Evolutionary conservation across 495 filamentous ascomycete species (phyloP), one percentile per base, ranked within the genome.

Genomic region (Penicillium samsonianum): DNA sequence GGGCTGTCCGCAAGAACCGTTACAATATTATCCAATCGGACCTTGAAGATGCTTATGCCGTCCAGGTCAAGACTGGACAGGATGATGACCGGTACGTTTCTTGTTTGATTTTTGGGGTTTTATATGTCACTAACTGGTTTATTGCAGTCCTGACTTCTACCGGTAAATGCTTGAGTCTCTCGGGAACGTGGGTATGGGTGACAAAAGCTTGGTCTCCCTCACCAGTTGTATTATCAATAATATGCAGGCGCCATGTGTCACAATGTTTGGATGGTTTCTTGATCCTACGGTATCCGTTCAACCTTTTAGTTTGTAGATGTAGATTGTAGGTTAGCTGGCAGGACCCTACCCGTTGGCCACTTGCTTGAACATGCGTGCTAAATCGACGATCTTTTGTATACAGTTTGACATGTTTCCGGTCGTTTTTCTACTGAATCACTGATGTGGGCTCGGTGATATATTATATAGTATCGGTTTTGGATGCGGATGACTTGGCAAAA

Each of bases 21-120:
- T 98, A 98, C 75, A 97, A 98, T 68, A 98, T 98, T 70, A 96
- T 98, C 65, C 95, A 98, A 76, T 82, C 80, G 42, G 94, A 98
- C 70, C 78, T 98, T 48, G 94, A 98, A 71, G 92, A 97, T 73
- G 92, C 95, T 6, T 98, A 98, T 68, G 85, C 89, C 12, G 90
- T 87, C 65, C 94, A 98, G 71, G 94, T 98, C 59, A 97, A 96
- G 82, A 89, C 87, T 52, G 83, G 87, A 49, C 85, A 83, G 49
- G 92, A 97, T 71, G 84, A 81, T 26, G 77, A 81, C 61, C 73
- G 81, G 79, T 78, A 70, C 53, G 77, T 73, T 46, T n/a, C 33
- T 31, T 45, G 14, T 9, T 43, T 42, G 46, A 16, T 59, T 28
- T 28, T 30, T 49, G 20, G 16, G 17, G 25, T 42, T 42, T 26